Conservation (phyloP, 2,329 filamentous ascomycete genomes). For the Cladosporium sp. region DNA sequence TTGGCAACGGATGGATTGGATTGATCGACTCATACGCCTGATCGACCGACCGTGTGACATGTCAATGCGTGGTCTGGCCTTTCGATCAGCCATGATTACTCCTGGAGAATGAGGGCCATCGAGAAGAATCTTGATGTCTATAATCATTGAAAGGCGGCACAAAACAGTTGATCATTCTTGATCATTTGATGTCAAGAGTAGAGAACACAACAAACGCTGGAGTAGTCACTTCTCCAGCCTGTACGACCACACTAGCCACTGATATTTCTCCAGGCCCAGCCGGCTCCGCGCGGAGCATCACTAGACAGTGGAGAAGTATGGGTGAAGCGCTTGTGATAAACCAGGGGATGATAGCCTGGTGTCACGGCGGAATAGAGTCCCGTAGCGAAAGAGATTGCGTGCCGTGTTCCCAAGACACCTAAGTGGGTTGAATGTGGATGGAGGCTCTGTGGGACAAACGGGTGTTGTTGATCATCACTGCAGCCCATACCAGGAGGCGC, state of each 20-base stretch:
- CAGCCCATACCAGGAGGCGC: not conserved
- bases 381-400: not conserved
- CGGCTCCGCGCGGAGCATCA: conserved; percentile 17
- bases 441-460: conserved; percentile 1
- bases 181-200: not conserved
- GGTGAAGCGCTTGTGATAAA: conserved; percentile 12
- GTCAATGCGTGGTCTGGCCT: conserved; percentile 7
- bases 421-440: not conserved
- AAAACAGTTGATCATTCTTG: not conserved
- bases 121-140: not conserved
- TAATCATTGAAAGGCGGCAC: not conserved
- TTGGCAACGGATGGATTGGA: conserved; percentile 8
- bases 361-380: not conserved
- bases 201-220: not conserved
- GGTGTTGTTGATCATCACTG: not conserved
- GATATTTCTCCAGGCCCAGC: not conserved
- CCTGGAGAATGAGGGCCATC: not conserved
- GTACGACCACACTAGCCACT: not conserved
- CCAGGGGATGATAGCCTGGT: not conserved
- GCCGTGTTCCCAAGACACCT: conserved; percentile 4
- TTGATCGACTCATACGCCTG: conserved; percentile 10
- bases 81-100: not conserved
- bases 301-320: conserved; percentile 15
- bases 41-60: not conserved
- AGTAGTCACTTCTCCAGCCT: not conserved